Evolutionary conservation across 257 asterid species (phyloP).

Genomic region (Solanum medicagineum): DNA sequence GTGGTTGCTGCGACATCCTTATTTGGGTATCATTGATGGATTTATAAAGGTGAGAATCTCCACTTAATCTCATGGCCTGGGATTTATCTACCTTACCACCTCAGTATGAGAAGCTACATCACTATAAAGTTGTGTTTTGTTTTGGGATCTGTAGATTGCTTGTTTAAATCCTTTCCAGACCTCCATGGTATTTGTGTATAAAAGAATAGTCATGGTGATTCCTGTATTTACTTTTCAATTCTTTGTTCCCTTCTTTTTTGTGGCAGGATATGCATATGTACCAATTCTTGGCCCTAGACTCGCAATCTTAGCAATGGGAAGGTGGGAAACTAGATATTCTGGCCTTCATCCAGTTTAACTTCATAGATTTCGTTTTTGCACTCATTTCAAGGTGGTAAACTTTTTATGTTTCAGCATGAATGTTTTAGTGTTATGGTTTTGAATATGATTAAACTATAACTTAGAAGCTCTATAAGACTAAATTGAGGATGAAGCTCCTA

Average conservation of each 20-base stretch:
- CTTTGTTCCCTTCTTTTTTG: not conserved
- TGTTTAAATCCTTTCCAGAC: not conserved
- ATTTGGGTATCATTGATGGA: not conserved
- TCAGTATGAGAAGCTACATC: not conserved
- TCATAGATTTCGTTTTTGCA: not conserved
- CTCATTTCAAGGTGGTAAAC: not conserved
- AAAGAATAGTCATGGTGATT: not conserved
- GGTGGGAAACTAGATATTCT: not conserved
- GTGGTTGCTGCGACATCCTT: not conserved
- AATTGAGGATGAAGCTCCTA: not conserved
- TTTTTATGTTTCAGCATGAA: not conserved
- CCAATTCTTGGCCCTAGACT: not conserved
- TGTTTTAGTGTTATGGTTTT: not conserved
- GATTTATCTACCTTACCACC: not conserved
- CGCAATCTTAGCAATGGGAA: not conserved
- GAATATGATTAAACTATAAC: not conserved
- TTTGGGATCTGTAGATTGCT: not conserved
- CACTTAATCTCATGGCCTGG: not conserved
- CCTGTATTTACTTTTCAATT: conserved; percentile 6
- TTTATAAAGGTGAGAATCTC: conserved; percentile 21
- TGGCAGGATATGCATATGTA: not conserved
- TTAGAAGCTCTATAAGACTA: not conserved
- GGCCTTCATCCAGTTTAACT: not conserved
- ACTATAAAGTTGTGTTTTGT: not conserved
- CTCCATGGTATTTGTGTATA: not conserved